Base-by-base conservation (phyloP, 345 rosid genomes). In the Triadica sebifera region DNA sequence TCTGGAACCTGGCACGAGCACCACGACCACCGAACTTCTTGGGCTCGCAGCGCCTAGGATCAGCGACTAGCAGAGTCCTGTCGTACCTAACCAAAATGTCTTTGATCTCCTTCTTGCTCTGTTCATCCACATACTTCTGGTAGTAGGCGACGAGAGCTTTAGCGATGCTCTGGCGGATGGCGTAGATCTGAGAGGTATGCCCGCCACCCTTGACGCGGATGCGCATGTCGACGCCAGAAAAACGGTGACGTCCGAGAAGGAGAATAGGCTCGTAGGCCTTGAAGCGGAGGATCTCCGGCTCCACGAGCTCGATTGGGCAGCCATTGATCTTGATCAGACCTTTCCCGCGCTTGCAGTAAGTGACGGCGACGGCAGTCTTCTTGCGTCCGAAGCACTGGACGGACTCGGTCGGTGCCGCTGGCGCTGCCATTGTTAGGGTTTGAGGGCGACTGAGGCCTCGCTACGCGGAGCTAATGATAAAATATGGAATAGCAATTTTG, bases 21-120 rank as follows among this genome's bases (percentile, higher is more conserved):
- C 97, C 92, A 51, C 89, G 89, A 41, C 97, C 97, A 60, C 97
- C 97, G 11, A 91, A 91, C 87, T 91, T 91, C 94, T 91, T 91
- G 1, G 97, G 90, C 93, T 91, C 97, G 69, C 97, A 91, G 67
- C 94, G 73, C 71, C 97, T 84, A 3, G 94, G 97, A 77, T 91
- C 97, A 0, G 97, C 94, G 0, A 91, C 97, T 0, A 91, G 94
- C 15, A 91, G 82, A 62, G 97, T 91, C 85, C 97, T 77, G 8
- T 91, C 97, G 43, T 89, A 92, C 76, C 94, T 85, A 20, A 87
- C 86, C 76, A 92, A 70, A 24, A 90, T 87, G 49, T 92, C 97
- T 79, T 90, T 92, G 1, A 92, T 89, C 87, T 92, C 97, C 84
- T 90, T 90, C 89, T 92, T 92, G 62, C 88, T 84, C 81, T 88